Base-by-base conservation (phyloP, 805 yeast species). In the Spencermartinsiella europaea region DNA sequence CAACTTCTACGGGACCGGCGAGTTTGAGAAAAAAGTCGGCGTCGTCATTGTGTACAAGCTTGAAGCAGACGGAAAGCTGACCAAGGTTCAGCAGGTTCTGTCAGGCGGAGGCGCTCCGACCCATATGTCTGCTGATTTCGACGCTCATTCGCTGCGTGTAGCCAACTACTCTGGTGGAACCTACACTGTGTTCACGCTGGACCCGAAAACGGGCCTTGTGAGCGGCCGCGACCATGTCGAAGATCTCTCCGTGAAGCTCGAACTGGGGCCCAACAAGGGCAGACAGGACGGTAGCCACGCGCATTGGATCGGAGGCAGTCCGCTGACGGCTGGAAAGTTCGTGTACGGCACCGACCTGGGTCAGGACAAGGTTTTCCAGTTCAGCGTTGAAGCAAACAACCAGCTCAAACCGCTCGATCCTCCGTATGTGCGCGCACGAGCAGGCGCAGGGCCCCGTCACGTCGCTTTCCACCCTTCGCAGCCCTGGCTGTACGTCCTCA, bases 221-320 rank as follows among this genome's bases (percentile, higher is more conserved):
- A 12, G 19, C 16, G 15, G n/a, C n/a, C 45, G 38, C 20, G 21
- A 4, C 14, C 45, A 42, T n/a, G 45, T 42, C 2, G 34, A 28
- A 14, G 21, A 21, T 4, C 31, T 38, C 10, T 31, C 27, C 36
- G 20, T 37, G 7, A 27, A 37, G 20, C 14, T 28, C 5, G 40
- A 43, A 38, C 36, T 41, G 7, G 49, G 49, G 2, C 49, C 49
- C 10, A 28, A 22, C 12, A 16, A 31, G 12, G 49, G 27, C 17
- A 41, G 49, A n/a, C 49, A 46, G 38, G 49, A 46, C n/a, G 28
- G 36, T n/a, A 21, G 42, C 31, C 49, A 46, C 31, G 45, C 49
- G 21, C 49, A 46, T 28, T 46, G 49, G 49, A 33, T 46, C 8
- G 49, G 49, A 10, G 27, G 12, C n/a, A 21, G 22, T 20, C 38